Evolutionary conservation across 139 green algal species (phyloP), one percentile per base, ranked within the genome.

Genomic region (Micractinium conductrix): DNA sequence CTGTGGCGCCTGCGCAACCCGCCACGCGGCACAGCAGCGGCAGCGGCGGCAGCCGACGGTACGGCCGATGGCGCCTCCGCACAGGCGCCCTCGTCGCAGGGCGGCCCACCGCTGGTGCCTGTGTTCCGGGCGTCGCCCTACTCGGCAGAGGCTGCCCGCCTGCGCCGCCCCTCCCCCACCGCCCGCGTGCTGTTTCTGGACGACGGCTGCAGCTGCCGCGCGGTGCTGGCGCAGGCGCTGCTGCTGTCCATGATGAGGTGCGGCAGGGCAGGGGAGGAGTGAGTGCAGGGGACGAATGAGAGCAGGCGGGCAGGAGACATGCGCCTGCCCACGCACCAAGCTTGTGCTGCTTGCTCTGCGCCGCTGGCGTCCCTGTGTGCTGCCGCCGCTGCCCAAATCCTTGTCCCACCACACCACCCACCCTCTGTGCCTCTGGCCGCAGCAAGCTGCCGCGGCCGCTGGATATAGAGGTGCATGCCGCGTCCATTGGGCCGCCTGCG

Each of bases 121-220:
- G 87, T 90, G 24, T 90, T 86, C 63, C 55, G 87, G 14, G 53
- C 87, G 2, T 71, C 87, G 3, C 86, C 87, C 1, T 90, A 86
- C 45, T 55, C 48, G 24, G 87, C 87, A 8, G 87, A 90, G 48
- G 63, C 62, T 16, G 60, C 53, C 38, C 87, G 87, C 37, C 58
- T 73, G 62, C 55, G 78, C 3, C 80, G 17, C 58, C 43, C 44
- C 62, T 48, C n/a, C 14, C 42, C 78, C 43, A 74, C 78, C 5
- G 42, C 78, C n/a, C 78, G 72, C 50, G 82, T 92, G 50, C 76
- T 92, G 45, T 84, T 92, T n/a, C 28, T 92, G 21, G 89, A 92
- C 37, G 89, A 92, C 43, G 89, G 89, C 40, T 84, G 87, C 58
- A 48, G 58, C n/a, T 60, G 65, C 79, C 87, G 89, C 60, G 85